Evolutionary conservation across 2,329 filamentous ascomycete genomes (phyloP), one percentile per base, ranked within the genome.

Genomic region (Diaporthe sp.): DNA sequence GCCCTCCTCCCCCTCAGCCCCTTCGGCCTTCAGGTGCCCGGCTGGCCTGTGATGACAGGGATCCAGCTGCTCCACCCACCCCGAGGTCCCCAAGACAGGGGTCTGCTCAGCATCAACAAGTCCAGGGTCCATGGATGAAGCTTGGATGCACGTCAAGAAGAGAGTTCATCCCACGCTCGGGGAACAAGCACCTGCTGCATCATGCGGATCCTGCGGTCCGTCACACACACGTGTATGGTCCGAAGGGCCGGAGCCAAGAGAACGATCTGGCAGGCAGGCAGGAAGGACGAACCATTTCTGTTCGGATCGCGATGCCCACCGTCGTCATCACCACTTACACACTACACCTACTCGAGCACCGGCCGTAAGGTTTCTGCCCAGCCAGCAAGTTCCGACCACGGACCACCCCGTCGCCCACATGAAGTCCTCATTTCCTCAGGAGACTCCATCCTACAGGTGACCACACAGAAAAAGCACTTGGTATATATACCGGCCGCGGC

Each of bases 91-190:
- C 8, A 27, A 25, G 44, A 66, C 63, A 51, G 32, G 63, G 63
- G 44, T 66, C 44, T 35, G 44, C 30, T 37, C 63, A 27, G 59
- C 59, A 30, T 12, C 42, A 5, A 65, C 25, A 27, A 50, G 10
- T 13, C 9, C 10, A n/a, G 15, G 22, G 30, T 47, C 47, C 63
- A 66, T 66, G 63, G 63, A 66, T 66, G 30, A 66, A 66, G 63
- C 63, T 66, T 66, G 63, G 13, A 51, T 44, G 4, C 42, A 15
- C 44, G 39, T 47, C 44, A 44, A 66, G 30, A 53, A 66, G 7
- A 66, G 63, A 66, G 63, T 66, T 66, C 44, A 51, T 66, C 63
- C 63, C 44, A 51, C 61, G 37, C 63, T 22, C 63, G 44, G 44
- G 44, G 63, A n/a, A 66, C 63, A 66, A 66, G 63, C 63, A 25